Conservation (phyloP, 495 filamentous ascomycete genomes). For the Pseudevernia furfuracea region DNA sequence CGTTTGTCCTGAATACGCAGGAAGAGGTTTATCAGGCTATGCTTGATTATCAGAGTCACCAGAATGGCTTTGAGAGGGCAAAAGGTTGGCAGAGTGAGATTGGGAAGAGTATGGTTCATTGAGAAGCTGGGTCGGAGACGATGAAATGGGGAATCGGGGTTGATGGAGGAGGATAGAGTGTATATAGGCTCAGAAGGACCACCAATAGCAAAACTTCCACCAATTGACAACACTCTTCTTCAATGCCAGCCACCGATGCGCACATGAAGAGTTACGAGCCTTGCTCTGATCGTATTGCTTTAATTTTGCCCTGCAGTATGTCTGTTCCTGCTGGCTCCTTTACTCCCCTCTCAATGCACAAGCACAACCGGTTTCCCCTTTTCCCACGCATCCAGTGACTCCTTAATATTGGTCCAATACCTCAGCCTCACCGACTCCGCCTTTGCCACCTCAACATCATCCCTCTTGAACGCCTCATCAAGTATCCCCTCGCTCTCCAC, state of each 20-base stretch:
- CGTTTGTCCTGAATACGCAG: slow-evolving; percentile 77
- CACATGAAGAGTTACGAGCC: not conserved
- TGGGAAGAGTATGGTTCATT: slow-evolving; percentile 66
- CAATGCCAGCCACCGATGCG: not conserved
- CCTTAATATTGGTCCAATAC: slow-evolving; percentile 86
- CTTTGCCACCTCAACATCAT: slow-evolving; percentile 59
- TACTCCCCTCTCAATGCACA: slow-evolving; percentile 44
- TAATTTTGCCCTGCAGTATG: not conserved
- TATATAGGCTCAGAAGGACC: not conserved
- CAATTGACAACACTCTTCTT: not conserved
- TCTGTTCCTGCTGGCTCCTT: not conserved
- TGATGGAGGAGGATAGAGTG: not conserved
- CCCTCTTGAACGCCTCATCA: slow-evolving; percentile 53
- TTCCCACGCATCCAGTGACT: slow-evolving; percentile 78
- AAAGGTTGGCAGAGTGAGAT: slow-evolving; percentile 86
- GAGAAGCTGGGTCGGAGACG: not conserved
- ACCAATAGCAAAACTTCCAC: not conserved
- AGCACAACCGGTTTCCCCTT: slow-evolving; percentile 61
- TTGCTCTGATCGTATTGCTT: not conserved
- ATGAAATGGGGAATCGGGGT: not conserved
- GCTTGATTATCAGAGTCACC: slow-evolving; percentile 72
- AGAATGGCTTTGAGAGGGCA: slow-evolving; percentile 87
- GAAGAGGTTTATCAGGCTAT: slow-evolving; percentile 89
- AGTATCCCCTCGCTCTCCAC: slow-evolving; percentile 49
- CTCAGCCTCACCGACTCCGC: slow-evolving; percentile 66